A percentile compares a stretch with the other conserved stretches of the same genome.
Evolutionary conservation across 2,329 filamentous ascomycete genomes (phyloP).

Genomic region (Xylaria polymorpha): DNA sequence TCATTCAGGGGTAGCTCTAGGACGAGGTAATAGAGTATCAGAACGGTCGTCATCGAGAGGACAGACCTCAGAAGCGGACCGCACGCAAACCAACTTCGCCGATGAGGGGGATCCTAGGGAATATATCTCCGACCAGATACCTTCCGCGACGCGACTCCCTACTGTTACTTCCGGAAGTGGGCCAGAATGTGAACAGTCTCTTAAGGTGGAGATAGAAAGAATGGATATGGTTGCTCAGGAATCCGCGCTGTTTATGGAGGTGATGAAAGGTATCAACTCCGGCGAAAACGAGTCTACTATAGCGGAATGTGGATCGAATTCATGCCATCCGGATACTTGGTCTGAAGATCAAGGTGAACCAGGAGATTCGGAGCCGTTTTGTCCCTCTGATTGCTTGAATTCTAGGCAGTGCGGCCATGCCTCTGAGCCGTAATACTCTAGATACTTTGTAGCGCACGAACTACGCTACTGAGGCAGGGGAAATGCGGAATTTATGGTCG

Average conservation of each 20-base stretch:
- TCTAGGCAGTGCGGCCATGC: conserved; percentile 32
- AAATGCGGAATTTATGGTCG: too few relatives aligned
- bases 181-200: background rate
- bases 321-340: conserved; percentile 47
- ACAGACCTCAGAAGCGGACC: conserved; percentile 26
- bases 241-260: background rate
- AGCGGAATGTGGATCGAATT: conserved; percentile 8
- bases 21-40: conserved; percentile 12
- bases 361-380: conserved; percentile 48
- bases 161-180: background rate
- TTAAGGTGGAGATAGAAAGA: background rate
- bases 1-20: background rate
- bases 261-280: background rate
- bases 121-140: background rate
- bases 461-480: background rate
- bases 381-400: conserved; percentile 40
- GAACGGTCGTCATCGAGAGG: conserved; percentile 34
- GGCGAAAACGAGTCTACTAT: background rate
- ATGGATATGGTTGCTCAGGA: conserved; percentile 7
- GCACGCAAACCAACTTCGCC: background rate
- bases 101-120: background rate
- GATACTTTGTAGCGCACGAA: background rate
- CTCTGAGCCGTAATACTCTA: background rate
- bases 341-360: conserved; percentile 45
- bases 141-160: background rate